phyloP scores from a whole-genome alignment of 441 rosid genomes.

The Pelargonium myrrhifolium region DNA sequence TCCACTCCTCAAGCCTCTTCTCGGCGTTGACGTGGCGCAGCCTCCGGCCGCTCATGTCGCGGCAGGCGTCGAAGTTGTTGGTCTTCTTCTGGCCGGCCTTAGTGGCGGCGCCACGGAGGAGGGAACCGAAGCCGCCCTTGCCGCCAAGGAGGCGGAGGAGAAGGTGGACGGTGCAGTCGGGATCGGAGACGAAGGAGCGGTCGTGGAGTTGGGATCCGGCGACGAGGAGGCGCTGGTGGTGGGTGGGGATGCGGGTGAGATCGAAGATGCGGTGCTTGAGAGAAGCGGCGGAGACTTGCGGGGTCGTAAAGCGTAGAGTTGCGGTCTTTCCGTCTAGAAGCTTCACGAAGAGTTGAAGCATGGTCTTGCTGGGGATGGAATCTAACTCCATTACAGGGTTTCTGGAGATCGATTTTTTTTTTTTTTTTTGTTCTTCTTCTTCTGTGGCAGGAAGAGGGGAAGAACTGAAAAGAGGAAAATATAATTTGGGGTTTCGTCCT shows the following conservation, averaged over 20 bases:
- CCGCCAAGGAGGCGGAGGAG: constrained; percentile 71
- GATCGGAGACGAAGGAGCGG: constrained; percentile 27
- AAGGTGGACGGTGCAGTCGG: constrained; percentile 53
- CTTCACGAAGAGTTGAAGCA: constrained; percentile 58
- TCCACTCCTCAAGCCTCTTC: constrained; percentile 93
- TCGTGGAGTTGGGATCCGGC: constrained; percentile 49
- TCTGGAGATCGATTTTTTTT: background rate
- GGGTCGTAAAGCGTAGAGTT: constrained; percentile 39
- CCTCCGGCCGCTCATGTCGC: constrained; percentile 96
- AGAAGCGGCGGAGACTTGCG: constrained; percentile 28
- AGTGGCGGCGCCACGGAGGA: constrained; percentile 88
- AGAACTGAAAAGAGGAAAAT: too few relatives aligned
- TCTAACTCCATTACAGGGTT: background rate
- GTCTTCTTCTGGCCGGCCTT: constrained; percentile 97
- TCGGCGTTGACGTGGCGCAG: constrained; percentile 89
- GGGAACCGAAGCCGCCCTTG: constrained; percentile 90
- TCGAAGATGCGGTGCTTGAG: constrained; percentile 57
- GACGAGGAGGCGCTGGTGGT: constrained; percentile 51
- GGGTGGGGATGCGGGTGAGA: constrained; percentile 52
- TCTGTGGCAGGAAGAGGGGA: too few relatives aligned
- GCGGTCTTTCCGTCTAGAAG: constrained; percentile 55
- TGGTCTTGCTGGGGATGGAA: background rate
- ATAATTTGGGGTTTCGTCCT: too few relatives aligned
- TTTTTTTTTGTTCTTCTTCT: too few relatives aligned
- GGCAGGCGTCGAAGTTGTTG: constrained; percentile 85